These are phyloP conservation scores for Backusella mclennaniae DNA, from an alignment of 192 early-diverging fungal genomes.

Conservation along the genomic window DNA sequence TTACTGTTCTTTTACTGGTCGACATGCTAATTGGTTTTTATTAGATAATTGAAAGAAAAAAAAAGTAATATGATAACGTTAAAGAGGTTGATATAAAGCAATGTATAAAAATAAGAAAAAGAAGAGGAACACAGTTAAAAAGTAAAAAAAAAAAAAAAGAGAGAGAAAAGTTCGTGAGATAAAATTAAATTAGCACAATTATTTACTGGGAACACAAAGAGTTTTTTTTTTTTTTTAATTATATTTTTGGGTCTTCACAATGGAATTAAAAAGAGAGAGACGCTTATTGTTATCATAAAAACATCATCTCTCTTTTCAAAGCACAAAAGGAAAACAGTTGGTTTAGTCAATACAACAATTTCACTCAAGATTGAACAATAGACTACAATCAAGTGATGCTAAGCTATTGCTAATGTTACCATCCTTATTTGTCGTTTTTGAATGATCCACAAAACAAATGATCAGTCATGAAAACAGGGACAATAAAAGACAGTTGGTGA, in stretches of 20 bases:
- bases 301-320: neutral
- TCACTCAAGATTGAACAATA: too few relatives aligned
- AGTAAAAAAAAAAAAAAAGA: neutral
- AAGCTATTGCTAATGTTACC: neutral
- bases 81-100: neutral
- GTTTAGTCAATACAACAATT: neutral
- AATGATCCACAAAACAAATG: constrained; percentile 7
- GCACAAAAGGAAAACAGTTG: neutral
- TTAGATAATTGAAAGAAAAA: neutral
- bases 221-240: neutral
- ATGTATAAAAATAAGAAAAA: neutral
- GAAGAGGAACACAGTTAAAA: neutral
- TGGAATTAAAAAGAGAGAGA: neutral
- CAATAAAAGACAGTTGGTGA: neutral
- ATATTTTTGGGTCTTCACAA: neutral
- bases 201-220: neutral
- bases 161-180: neutral
- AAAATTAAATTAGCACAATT: neutral
- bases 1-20: neutral
- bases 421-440: neutral
- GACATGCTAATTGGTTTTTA: neutral
- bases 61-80: neutral
- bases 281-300: neutral
- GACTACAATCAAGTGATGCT: neutral
- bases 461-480: neutral